These are phyloP conservation scores for Daldinia bambusicola DNA, from an alignment of 495 filamentous ascomycete species.

Conservation along the genomic window DNA sequence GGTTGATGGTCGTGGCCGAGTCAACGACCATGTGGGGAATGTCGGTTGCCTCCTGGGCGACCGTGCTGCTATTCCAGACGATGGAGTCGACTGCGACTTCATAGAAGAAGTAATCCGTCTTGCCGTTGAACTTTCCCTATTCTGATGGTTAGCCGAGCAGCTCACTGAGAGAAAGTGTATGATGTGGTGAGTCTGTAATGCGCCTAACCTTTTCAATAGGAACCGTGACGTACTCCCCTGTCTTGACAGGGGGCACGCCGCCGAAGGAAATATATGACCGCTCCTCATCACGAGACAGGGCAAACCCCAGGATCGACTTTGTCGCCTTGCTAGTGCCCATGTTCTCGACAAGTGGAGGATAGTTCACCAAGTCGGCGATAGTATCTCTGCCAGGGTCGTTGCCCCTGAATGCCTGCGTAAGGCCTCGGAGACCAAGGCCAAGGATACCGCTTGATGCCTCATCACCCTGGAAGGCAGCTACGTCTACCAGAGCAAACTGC, in stretches of 20 bases:
- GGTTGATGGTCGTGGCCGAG: slow-evolving; percentile 52
- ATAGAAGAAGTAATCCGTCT: slow-evolving; percentile 47
- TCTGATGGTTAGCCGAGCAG: slow-evolving; percentile 1
- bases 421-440: slow-evolving; percentile 65
- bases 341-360: slow-evolving; percentile 45
- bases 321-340: slow-evolving; percentile 40
- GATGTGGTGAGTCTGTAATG: not conserved
- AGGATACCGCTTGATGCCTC: slow-evolving; percentile 61
- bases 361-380: slow-evolving; percentile 38
- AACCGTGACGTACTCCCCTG: slow-evolving; percentile 40
- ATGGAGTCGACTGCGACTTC: slow-evolving; percentile 40
- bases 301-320: slow-evolving; percentile 45
- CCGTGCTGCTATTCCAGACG: slow-evolving; percentile 37
- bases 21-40: slow-evolving; percentile 51
- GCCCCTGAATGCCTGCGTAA: slow-evolving; percentile 44
- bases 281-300: slow-evolving; percentile 46
- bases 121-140: slow-evolving; percentile 31
- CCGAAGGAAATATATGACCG: slow-evolving; percentile 49
- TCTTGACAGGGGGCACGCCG: slow-evolving; percentile 48
- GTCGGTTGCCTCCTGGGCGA: slow-evolving; percentile 20
- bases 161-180: not conserved
- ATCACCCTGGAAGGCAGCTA: slow-evolving; percentile 60
- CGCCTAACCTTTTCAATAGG: slow-evolving; percentile 43
- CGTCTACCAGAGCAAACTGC: slow-evolving; percentile 62
- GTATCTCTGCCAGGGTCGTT: slow-evolving; percentile 39